Conservation (phyloP, 345 rosid genomes). For the Eucalyptus tenuipes region DNA sequence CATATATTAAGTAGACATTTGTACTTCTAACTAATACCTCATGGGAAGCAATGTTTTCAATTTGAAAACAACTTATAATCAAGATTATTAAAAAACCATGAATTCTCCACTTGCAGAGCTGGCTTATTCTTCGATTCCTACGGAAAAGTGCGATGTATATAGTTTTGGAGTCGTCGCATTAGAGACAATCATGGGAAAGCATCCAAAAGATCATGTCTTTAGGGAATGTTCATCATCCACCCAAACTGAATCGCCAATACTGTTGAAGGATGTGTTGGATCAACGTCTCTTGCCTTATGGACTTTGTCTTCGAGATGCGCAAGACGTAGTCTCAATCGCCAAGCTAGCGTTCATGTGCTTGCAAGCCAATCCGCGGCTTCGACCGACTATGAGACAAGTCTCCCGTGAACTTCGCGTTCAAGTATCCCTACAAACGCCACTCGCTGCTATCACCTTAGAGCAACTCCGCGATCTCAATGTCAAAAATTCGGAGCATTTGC, state of each 20-base stretch:
- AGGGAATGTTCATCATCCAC: background rate
- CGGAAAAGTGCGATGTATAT: background rate
- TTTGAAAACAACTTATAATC: background rate
- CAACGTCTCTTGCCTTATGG: background rate
- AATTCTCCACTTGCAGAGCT: background rate
- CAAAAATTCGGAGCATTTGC: background rate
- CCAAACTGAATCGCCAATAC: background rate
- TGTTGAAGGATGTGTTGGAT: background rate
- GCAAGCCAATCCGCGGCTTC: background rate
- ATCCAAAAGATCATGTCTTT: background rate
- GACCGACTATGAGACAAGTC: background rate
- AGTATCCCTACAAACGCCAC: background rate
- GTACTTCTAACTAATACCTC: accelerated
- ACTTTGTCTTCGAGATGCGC: background rate
- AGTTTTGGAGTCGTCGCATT: background rate
- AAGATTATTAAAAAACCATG: background rate
- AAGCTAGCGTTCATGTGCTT: background rate
- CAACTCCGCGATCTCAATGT: background rate
- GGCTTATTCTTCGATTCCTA: background rate
- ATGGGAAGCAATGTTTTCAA: background rate
- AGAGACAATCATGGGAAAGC: background rate
- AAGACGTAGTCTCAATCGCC: background rate
- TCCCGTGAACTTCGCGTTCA: background rate
- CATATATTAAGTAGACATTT: background rate
- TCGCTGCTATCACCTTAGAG: background rate